These are phyloP conservation scores for Brasilioporus rufonigricans DNA, from an alignment of 768 basidiomycete genomes.

Conservation along the genomic window DNA sequence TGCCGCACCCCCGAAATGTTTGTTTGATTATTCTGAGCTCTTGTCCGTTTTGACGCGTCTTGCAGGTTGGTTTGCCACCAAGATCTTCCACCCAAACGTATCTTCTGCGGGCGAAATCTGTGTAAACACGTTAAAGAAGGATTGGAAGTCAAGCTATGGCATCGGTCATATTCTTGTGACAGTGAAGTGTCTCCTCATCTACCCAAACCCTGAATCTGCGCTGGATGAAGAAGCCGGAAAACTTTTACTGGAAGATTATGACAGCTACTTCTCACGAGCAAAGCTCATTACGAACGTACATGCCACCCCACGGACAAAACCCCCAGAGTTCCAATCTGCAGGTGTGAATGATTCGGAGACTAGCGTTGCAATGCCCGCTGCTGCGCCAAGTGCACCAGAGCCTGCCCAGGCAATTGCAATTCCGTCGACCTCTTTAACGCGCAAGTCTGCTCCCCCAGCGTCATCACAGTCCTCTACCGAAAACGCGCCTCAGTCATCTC, in stretches of 20 bases:
- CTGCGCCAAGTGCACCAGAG: slow-evolving; percentile 20
- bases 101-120: slow-evolving; percentile 90
- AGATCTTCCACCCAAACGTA: slow-evolving; percentile 98
- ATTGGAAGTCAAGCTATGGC: slow-evolving; percentile 91
- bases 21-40: neutral
- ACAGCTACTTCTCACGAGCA: slow-evolving; percentile 82
- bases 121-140: slow-evolving; percentile 96
- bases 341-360: slow-evolving; percentile 27
- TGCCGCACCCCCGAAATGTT: slow-evolving; percentile 91
- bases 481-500: slow-evolving; percentile 41
- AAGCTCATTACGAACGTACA: slow-evolving; percentile 89
- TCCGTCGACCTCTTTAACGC: slow-evolving; percentile 39
- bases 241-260: slow-evolving; percentile 85
- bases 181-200: slow-evolving; percentile 93
- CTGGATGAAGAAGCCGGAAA: slow-evolving; percentile 96
- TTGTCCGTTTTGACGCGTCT: slow-evolving; percentile 3
- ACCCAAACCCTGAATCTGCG: slow-evolving; percentile 95
- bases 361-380: slow-evolving; percentile 12
- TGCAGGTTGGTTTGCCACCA: slow-evolving; percentile 85
- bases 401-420: slow-evolving; percentile 36
- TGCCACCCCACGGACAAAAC: slow-evolving; percentile 75
- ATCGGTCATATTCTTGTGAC: slow-evolving; percentile 90
- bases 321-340: slow-evolving; percentile 65
- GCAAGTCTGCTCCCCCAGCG: slow-evolving; percentile 43
- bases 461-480: slow-evolving; percentile 38